A percentile compares a stretch with the other conserved stretches of the same genome.
Conservation (phyloP, 2,329 filamentous ascomycete species). For the Botryotinia narcissicola region DNA sequence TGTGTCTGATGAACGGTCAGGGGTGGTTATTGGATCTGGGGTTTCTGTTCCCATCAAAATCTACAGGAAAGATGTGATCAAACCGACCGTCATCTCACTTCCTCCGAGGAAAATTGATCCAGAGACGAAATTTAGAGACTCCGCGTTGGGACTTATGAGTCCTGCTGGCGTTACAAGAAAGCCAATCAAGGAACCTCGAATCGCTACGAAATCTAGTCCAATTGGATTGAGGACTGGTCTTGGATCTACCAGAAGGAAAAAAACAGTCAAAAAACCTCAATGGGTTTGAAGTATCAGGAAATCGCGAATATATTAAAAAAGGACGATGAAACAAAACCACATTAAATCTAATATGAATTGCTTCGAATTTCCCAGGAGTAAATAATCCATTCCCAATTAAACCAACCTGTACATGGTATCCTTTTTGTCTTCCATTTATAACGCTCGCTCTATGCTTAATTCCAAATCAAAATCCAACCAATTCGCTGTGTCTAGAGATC, state of each 20-base stretch:
- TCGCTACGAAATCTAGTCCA: not conserved
- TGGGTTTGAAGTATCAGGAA: not conserved
- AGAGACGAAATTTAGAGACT: constrained; percentile 14
- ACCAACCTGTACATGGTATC: not conserved
- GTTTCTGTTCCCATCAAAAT: constrained; percentile 1
- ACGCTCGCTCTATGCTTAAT: constrained; percentile 10
- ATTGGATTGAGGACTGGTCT: constrained; percentile 6
- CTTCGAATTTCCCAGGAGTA: not conserved
- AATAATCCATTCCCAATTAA: not conserved
- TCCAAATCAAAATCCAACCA: not conserved
- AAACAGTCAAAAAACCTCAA: not conserved
- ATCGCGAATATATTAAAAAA: not conserved
- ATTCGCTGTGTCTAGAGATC: not conserved
- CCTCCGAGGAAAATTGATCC: not conserved
- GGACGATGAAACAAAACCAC: not conserved
- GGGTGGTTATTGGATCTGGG: not conserved
- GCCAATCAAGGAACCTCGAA: not conserved
- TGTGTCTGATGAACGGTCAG: not conserved
- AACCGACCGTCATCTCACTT: not conserved
- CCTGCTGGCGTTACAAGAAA: not conserved
- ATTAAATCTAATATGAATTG: not conserved
- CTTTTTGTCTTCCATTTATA: constrained; percentile 3
- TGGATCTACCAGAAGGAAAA: not conserved
- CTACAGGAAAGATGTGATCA: not conserved
- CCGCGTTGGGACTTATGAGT: constrained; percentile 3